A percentile compares a stretch with the other conserved stretches of the same genome.
Evolutionary conservation across 208 protist genomes (phyloP).

Genomic region (Porcisia deanei): DNA sequence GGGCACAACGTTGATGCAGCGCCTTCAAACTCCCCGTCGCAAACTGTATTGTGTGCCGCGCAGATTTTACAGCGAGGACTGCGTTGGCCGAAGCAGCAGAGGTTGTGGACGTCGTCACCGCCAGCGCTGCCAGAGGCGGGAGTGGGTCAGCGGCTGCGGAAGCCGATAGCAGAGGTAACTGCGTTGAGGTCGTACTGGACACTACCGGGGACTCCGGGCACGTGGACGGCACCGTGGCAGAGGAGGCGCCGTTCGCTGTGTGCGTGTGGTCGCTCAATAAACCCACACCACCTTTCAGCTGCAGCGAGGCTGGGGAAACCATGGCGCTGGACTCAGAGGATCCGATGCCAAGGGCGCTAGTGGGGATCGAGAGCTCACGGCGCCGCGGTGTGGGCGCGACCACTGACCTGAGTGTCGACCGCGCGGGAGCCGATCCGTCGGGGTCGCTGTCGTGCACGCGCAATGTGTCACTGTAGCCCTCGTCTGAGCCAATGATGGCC

Average conservation of each 20-base stretch:
- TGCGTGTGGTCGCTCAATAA: not conserved
- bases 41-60: constrained; percentile 22
- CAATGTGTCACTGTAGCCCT: not conserved
- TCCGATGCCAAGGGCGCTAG: not conserved
- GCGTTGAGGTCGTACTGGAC: not conserved
- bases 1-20: constrained; percentile 16
- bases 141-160: not conserved
- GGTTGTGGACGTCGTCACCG: not conserved
- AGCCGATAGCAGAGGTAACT: not conserved
- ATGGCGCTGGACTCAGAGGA: not conserved
- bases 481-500: not conserved
- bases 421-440: not conserved
- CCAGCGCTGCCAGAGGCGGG: not conserved
- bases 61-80: constrained; percentile 11
- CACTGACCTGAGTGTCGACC: not conserved
- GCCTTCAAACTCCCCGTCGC: constrained; percentile 17
- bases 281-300: not conserved
- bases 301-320: not conserved
- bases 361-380: not conserved
- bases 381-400: not conserved
- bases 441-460: not conserved
- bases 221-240: constrained; percentile 2
- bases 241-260: not conserved
- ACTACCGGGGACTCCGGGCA: not conserved
- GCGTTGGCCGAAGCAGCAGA: not conserved